Base-by-base conservation (phyloP, 75 land plant genomes). In the Adiantum capillusveneris region DNA sequence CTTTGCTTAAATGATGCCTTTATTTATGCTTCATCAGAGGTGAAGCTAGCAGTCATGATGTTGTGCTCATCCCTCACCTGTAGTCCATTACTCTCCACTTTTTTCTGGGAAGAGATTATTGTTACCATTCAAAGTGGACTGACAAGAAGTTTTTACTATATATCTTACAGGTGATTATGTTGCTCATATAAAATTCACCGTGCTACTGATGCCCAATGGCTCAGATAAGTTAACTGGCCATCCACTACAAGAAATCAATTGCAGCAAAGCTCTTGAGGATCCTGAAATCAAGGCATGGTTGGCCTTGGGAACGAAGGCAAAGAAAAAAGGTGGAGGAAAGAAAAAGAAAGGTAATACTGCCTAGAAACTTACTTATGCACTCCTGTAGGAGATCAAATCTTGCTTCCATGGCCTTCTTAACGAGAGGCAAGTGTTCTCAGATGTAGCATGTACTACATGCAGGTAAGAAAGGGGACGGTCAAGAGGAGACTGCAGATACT, bases 241-340 rank as follows among this genome's bases (percentile, higher is more conserved):
- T 53, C 67, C 89, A 16, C 54, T 92, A 57, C 97, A 92, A 65
- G 90, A 85, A 21, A 22, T 88, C 44, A 81, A 88, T 50, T 74
- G 81, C 1, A 73, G 89, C 0, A 84, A 82, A 59, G 53, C 74
- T 31, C 60, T 67, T 11, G 89, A 88, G 67, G 89, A 88, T 56
- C 93, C 94, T 25, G 97, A 88, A 60, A 92, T 92, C 65, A 92
- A 92, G 62, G 81, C 85, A 7, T 92, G 97, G 97, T 59, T 92
- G 52, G 79, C 97, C 11, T 59, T 92, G 77, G 86, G 75, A 31
- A 88, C 77, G n/a, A 92, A 88, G 82, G 62, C 94, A 16, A 92
- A 92, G 79, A 92, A 88, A 79, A 88, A 88, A 65, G 94, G 94
- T 26, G 97, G 97, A 17, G 90, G 90, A 31, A 92, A 92, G 83